Conservation (phyloP, 345 rosid species). For the Raphanus raphanistrum region DNA sequence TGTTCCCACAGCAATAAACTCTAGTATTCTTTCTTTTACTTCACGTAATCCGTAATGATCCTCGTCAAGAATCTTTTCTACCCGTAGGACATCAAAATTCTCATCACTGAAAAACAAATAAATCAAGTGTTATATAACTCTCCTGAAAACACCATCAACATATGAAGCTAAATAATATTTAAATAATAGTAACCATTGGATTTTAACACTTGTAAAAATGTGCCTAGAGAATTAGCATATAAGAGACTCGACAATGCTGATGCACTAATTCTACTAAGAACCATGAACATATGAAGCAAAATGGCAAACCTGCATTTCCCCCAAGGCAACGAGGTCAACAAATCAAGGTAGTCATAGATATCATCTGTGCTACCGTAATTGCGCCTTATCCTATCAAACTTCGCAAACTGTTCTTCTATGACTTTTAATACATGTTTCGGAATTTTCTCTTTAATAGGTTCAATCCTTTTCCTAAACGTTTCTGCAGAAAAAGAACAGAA, state of each 20-base stretch:
- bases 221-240: neutral
- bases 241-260: neutral
- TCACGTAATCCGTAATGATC: neutral
- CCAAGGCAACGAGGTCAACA: neutral
- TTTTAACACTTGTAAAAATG: neutral
- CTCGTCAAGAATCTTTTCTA: neutral
- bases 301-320: neutral
- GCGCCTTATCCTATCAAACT: neutral
- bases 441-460: slow-evolving; percentile 64
- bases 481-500: slow-evolving; percentile 52
- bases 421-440: slow-evolving; percentile 84
- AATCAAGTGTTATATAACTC: neutral
- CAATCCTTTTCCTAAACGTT: slow-evolving; percentile 74
- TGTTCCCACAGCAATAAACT: neutral
- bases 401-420: slow-evolving; percentile 53
- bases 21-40: neutral
- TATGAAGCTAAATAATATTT: too few relatives aligned
- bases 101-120: neutral
- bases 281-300: neutral
- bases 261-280: neutral
- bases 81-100: neutral
- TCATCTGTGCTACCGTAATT: neutral
- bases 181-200: neutral
- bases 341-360: neutral
- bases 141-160: too few relatives aligned